A percentile compares a stretch with the other conserved stretches of the same genome.
phyloP scores from a whole-genome alignment of 441 rosid species.

The Euphorbia celastroides region DNA sequence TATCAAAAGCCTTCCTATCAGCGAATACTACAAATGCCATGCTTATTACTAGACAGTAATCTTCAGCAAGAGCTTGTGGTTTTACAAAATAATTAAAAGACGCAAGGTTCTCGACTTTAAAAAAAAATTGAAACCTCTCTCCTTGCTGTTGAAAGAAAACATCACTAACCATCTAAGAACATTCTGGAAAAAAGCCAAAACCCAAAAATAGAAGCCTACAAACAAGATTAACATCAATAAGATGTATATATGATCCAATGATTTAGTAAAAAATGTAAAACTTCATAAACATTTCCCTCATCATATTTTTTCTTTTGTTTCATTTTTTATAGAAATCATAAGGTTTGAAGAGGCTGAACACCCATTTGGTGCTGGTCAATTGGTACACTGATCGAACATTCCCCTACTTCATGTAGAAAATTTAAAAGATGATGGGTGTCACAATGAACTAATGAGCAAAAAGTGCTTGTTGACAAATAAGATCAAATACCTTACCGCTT shows the following conservation, averaged over 20 bases:
- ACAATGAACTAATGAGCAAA: not conserved
- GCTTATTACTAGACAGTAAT: not conserved
- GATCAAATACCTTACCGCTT: constrained; percentile 28
- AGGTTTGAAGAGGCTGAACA: no score
- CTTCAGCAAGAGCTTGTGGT: not conserved
- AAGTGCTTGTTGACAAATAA: not conserved
- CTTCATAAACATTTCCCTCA: no score
- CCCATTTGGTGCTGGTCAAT: no score
- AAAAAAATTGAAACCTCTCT: not conserved
- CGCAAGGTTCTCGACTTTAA: not conserved
- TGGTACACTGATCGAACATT: no score
- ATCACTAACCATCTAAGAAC: not conserved
- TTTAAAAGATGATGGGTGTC: not conserved
- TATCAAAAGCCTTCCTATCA: not conserved
- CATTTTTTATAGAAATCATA: no score
- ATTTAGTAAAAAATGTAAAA: not conserved
- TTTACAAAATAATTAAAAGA: not conserved
- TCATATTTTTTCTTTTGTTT: no score
- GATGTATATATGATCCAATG: not conserved
- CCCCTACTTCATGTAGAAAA: no score
- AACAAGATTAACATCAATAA: no score
- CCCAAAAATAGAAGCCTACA: no score
- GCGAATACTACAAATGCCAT: no score
- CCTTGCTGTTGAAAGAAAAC: not conserved
- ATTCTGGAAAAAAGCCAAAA: not conserved